phyloP scores from a whole-genome alignment of 225 moss, liverwort and hornwort genomes.

The Rhytidiadelphus loreus region DNA sequence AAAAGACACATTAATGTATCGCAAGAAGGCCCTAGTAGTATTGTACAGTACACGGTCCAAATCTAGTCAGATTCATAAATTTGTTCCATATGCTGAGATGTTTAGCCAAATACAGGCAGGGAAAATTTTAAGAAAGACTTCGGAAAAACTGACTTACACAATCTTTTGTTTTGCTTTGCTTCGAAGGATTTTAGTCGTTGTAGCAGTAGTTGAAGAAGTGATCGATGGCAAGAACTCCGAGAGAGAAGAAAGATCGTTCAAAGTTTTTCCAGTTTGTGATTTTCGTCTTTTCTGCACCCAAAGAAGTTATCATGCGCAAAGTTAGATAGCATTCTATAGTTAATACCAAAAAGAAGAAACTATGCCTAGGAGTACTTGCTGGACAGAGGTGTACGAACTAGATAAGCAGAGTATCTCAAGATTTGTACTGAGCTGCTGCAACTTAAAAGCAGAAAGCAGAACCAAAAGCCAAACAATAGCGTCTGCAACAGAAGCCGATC shows the following conservation, averaged over 20 bases:
- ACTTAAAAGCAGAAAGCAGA: background rate
- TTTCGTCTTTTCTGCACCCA: conserved; percentile 54
- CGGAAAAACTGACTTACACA: conserved; percentile 22
- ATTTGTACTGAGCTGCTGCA: background rate
- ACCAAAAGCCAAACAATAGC: background rate
- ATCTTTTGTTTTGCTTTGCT: conserved; percentile 67
- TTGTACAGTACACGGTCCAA: background rate
- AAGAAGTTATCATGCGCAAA: background rate
- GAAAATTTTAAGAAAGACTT: background rate
- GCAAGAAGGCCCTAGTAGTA: background rate
- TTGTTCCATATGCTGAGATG: background rate
- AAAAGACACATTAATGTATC: background rate
- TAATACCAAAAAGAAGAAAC: background rate
- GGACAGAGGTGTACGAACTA: background rate
- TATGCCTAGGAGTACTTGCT: background rate
- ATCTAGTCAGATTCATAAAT: background rate
- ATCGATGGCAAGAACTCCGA: conserved; percentile 60
- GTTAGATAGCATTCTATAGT: background rate
- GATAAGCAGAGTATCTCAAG: background rate
- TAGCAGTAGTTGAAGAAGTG: conserved; percentile 22
- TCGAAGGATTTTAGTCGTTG: conserved; percentile 32
- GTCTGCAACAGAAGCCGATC: background rate
- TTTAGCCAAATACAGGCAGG: background rate
- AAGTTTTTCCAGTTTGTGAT: conserved; percentile 43
- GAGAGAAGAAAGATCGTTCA: conserved; percentile 68